Evolutionary conservation across 331 rosid genomes (phyloP), one percentile per base, ranked within the genome.

Genomic region (Telfairia occidentalis): DNA sequence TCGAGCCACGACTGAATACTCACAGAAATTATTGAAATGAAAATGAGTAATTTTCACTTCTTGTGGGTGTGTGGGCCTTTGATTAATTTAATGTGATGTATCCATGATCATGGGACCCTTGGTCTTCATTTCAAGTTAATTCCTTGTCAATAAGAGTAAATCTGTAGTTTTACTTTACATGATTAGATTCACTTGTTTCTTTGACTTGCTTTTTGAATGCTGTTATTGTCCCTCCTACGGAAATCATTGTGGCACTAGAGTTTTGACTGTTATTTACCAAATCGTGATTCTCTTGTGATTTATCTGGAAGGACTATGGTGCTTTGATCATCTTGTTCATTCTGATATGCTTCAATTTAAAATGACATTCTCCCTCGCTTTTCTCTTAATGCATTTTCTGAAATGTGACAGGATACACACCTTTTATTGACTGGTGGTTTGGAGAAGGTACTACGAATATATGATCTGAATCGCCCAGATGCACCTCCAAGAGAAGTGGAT

Each of bases 391-490:
- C 29, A 23, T 78, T 69, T 69, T 38, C 66, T 5, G 26, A 80
- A 46, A 24, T 77, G 79, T 83, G n/a, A 45, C 87, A 95, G 99
- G 96, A 95, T 81, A 85, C 97, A 30, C 92, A 86, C 84, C 91
- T 88, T 85, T 83, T 95, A 81, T 88, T 95, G 70, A 95, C 97
- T 50, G 99, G 99, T 26, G 99, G 97, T 58, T 72, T 90, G 2
- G 99, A 95, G 87, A 95, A 95, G 81, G 83, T 87, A 77, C 90
- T 95, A 30, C 99, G 99, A 1, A 85, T 95, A 65, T 95, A 86
- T 82, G 99, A 95, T 81, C 60, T 95, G 92, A 92, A 92, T 79
- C 92, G 96, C 61, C 97, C 96, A 16, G 97, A 95, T 90, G 97
- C 92, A 21, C 84, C 94, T 57, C 97, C 99, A 50, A 92, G 92